Percentiles rank a stretch among this genome's conserved stretches.
phyloP scores from a whole-genome alignment of 495 filamentous ascomycete genomes.

The Hyaloscypha hepaticicola region DNA sequence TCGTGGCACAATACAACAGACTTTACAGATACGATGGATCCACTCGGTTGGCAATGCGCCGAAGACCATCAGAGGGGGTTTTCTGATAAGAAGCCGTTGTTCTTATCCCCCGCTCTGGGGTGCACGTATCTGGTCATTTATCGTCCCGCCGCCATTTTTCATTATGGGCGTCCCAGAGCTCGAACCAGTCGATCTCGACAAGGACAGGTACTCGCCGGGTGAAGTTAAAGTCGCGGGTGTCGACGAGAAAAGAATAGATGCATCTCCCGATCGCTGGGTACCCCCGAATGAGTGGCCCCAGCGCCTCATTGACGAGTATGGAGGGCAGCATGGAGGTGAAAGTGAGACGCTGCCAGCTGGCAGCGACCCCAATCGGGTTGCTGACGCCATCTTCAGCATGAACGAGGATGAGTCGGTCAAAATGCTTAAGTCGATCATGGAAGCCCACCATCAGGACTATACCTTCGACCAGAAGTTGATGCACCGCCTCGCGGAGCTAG shows the following conservation, averaged over 20 bases:
- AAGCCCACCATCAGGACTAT: neutral
- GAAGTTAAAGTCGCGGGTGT: neutral
- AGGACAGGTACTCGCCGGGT: neutral
- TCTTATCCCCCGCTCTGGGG: too few relatives aligned
- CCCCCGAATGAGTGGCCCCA: neutral
- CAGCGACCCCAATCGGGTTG: neutral
- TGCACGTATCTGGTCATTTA: too few relatives aligned
- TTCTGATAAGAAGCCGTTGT: too few relatives aligned
- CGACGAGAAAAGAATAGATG: neutral
- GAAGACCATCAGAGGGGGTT: too few relatives aligned
- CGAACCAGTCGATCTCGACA: too few relatives aligned
- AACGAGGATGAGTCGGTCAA: neutral
- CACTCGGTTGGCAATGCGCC: too few relatives aligned
- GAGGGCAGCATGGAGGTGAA: neutral
- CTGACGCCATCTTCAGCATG: neutral
- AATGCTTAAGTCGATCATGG: neutral
- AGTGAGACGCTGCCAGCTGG: conserved; percentile 4
- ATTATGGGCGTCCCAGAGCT: too few relatives aligned
- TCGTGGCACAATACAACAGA: too few relatives aligned
- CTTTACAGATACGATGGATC: too few relatives aligned
- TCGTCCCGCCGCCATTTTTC: too few relatives aligned
- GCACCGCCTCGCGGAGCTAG: neutral
- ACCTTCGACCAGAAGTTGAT: neutral
- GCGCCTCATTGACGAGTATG: neutral
- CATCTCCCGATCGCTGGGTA: neutral